Percentiles rank a stretch among this genome's conserved stretches.
These are phyloP conservation scores for Hygrophoropsis aurantiaca DNA, from an alignment of 768 basidiomycete species.

Conservation along the genomic window DNA sequence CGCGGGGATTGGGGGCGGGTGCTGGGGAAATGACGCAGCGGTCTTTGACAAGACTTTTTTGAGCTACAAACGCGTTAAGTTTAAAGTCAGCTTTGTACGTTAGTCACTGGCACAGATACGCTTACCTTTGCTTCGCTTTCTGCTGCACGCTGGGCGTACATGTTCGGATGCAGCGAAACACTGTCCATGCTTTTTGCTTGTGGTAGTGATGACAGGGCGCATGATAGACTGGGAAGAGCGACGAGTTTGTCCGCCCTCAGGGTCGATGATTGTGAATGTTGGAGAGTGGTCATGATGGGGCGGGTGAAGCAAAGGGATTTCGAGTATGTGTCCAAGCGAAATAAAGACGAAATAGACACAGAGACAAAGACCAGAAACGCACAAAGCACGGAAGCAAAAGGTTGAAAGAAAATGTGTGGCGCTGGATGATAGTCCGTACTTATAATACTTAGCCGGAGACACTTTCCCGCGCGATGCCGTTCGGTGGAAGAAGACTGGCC, in stretches of 20 bases:
- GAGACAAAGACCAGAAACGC: conserved; percentile 5
- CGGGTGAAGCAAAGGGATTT: too few species aligned
- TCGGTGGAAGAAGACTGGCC: not conserved
- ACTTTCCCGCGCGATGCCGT: conserved; percentile 20
- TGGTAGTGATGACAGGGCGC: conserved; percentile 64
- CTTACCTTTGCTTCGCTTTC: conserved; percentile 76
- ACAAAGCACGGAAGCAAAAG: conserved; percentile 10
- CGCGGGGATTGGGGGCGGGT: conserved; percentile 28
- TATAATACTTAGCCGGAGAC: conserved; percentile 17
- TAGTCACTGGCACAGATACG: too few species aligned
- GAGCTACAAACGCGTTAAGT: conserved; percentile 41
- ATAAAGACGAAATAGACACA: conserved; percentile 13
- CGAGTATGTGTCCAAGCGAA: conserved; percentile 8
- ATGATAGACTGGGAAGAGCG: conserved; percentile 72
- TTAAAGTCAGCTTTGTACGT: too few species aligned
- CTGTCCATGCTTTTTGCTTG: conserved; percentile 69
- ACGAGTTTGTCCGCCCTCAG: conserved; percentile 55
- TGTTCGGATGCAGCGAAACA: conserved; percentile 65
- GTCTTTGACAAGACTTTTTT: conserved; percentile 64
- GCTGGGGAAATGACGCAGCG: conserved; percentile 32
- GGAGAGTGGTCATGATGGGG: conserved; percentile 36
- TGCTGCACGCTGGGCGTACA: conserved; percentile 66
- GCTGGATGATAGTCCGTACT: conserved; percentile 9
- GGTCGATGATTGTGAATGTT: conserved; percentile 30
- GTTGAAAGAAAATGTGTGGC: conserved; percentile 13